Percentiles rank a stretch among this genome's conserved stretches.
Conservation (phyloP, 78 protist species). For the Dictyostelium firmibasis region DNA sequence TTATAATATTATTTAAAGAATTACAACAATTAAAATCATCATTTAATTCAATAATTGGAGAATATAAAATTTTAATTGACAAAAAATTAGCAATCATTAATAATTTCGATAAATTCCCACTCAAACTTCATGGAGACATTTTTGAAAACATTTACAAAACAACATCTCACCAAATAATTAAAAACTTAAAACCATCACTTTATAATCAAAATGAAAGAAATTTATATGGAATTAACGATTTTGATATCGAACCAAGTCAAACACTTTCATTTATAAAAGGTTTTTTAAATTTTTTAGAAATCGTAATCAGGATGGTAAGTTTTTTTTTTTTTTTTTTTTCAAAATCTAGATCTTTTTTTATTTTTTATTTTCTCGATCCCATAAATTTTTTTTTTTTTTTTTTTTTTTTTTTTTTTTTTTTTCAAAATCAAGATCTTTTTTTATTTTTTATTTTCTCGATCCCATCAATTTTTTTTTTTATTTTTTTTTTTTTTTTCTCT, state of each 20-base stretch:
- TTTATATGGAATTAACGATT: not conserved
- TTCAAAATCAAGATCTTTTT: too few relatives aligned
- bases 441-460: too few relatives aligned
- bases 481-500: too few relatives aligned
- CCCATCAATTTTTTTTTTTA: too few relatives aligned
- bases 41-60: not conserved
- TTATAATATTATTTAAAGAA: not conserved
- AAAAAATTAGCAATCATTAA: not conserved
- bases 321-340: too few relatives aligned
- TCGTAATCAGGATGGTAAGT: not conserved
- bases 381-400: too few relatives aligned
- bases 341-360: too few relatives aligned
- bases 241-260: not conserved
- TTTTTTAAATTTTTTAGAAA: too few relatives aligned
- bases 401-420: too few relatives aligned
- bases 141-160: not conserved
- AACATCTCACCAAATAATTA: not conserved
- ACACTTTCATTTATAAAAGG: not conserved
- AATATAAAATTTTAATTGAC: too few relatives aligned
- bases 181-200: not conserved
- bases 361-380: too few relatives aligned
- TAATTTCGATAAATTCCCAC: not conserved
- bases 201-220: not conserved
- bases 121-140: not conserved
- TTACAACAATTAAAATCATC: not conserved